Conservation (phyloP, 2,329 filamentous ascomycete genomes). For the Apiospora phragmitis region DNA sequence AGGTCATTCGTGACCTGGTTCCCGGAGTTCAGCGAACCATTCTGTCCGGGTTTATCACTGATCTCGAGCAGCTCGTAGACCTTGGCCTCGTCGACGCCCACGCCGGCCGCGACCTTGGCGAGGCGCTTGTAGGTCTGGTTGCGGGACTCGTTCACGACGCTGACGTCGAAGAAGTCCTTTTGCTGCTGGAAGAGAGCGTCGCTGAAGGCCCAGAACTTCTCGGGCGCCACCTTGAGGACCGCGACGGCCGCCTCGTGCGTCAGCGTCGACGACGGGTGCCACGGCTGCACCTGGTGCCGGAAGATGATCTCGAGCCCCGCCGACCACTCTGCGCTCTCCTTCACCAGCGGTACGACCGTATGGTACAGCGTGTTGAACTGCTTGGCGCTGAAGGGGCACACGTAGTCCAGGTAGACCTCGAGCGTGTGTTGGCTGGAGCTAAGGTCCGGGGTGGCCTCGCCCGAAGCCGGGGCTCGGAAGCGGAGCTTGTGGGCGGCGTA, state of each 20-base stretch:
- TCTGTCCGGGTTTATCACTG: slow-evolving; percentile 62
- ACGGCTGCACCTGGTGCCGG: slow-evolving; percentile 89
- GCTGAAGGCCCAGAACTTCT: slow-evolving; percentile 78
- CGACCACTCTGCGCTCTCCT: slow-evolving; percentile 56
- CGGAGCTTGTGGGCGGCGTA: slow-evolving; percentile 71
- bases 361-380: slow-evolving; percentile 77
- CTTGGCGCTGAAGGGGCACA: slow-evolving; percentile 71
- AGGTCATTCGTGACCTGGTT: slow-evolving; percentile 84
- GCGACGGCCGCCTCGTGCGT: slow-evolving; percentile 83
- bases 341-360: slow-evolving; percentile 64
- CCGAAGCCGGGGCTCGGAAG: slow-evolving; percentile 40
- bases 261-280: slow-evolving; percentile 86
- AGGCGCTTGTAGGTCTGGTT: slow-evolving; percentile 83
- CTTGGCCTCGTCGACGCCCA: slow-evolving; percentile 69
- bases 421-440: slow-evolving; percentile 56
- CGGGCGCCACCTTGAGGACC: slow-evolving; percentile 68
- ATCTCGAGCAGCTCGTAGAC: slow-evolving; percentile 71
- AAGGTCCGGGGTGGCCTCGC: slow-evolving; percentile 34
- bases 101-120: slow-evolving; percentile 68
- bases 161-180: slow-evolving; percentile 79
- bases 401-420: slow-evolving; percentile 81
- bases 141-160: slow-evolving; percentile 77
- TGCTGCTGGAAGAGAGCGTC: slow-evolving; percentile 66
- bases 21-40: slow-evolving; percentile 73
- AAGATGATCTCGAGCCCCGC: slow-evolving; percentile 73